Conservation (phyloP, 176 grass and related monocot genomes). For the Carex myosuroides region DNA sequence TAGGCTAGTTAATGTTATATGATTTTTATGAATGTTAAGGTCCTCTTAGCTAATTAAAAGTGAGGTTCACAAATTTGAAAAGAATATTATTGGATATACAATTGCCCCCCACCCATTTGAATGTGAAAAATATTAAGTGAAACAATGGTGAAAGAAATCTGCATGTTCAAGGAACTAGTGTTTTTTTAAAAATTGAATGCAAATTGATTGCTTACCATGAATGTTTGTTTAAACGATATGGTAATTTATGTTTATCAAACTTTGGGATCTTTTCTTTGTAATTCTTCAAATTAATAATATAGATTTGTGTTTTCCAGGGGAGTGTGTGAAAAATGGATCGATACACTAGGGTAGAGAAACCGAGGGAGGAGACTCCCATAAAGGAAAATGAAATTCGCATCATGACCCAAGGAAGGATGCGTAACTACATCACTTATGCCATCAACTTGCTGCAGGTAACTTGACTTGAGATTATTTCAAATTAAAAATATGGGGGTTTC, state of each 20-base stretch:
- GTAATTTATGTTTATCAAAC: background rate
- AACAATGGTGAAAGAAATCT: background rate
- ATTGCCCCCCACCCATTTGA: background rate
- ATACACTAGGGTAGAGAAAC: conserved; percentile 95
- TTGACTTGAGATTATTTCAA: background rate
- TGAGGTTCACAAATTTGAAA: background rate
- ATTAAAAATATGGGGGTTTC: background rate
- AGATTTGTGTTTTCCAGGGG: background rate
- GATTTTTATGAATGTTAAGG: background rate
- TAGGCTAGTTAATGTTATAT: background rate
- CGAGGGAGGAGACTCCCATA: conserved; percentile 88
- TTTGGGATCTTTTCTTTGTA: background rate
- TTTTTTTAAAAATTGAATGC: background rate
- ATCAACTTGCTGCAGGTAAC: conserved; percentile 81
- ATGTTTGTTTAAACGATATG: background rate
- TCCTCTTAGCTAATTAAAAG: too few species aligned
- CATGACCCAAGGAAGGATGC: conserved; percentile 96
- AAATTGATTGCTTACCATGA: background rate
- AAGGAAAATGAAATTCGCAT: conserved; percentile 99
- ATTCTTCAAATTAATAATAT: background rate
- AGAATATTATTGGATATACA: background rate
- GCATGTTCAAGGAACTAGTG: background rate
- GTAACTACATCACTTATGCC: conserved; percentile 97
- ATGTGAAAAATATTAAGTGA: background rate
- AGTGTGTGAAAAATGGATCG: conserved; percentile 56